Base-by-base conservation (phyloP, 371 early-diverging fungal species). In the Mortierella sp. region DNA sequence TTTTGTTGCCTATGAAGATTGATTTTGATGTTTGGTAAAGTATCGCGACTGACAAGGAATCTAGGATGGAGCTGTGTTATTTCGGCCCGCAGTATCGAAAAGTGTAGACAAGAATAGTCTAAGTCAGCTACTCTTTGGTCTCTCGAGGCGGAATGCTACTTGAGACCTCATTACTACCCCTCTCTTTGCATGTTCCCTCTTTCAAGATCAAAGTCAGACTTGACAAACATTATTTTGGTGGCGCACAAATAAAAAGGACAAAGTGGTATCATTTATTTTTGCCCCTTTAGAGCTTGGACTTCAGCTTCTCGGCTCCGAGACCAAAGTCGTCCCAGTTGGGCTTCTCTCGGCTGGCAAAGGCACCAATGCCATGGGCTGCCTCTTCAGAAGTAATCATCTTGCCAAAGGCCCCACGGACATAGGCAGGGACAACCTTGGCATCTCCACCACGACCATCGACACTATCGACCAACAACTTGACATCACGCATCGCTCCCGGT, bases 321-420 rank as follows among this genome's bases (percentile, higher is more conserved):
- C 81, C 78, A 74, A 85, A 88, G 44, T 87, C 85, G 27, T 88
- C 89, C 95, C 94, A 95, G 70, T 92, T 89, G 16, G 95, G 92
- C 77, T 87, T 90, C 46, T 90, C 80, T 75, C 93, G 92, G 75
- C 76, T 82, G 35, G 90, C 72, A 88, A 94, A 95, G 5, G 92
- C 90, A 73, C 87, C 85, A 76, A 94, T 93, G 32, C 95, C 95
- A 75, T 91, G 91, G 2, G 91, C 92, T 10, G 94, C 95, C 83
- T 95, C 95, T 68, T 92, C 91, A 3, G 93, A 93, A 16, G 88
- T 84, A 89, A 95, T 89, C 95, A 95, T 94, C 24, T 89, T 84
- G n/a, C 89, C 80, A 78, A 93, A 95, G 7, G 91, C 91, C 11
- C 76, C 78, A 55, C 89, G 81, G 21, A 90, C 89, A 24, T 88